Evolutionary conservation across 768 basidiomycete species (phyloP).

Genomic region (Heimioporus sp.): DNA sequence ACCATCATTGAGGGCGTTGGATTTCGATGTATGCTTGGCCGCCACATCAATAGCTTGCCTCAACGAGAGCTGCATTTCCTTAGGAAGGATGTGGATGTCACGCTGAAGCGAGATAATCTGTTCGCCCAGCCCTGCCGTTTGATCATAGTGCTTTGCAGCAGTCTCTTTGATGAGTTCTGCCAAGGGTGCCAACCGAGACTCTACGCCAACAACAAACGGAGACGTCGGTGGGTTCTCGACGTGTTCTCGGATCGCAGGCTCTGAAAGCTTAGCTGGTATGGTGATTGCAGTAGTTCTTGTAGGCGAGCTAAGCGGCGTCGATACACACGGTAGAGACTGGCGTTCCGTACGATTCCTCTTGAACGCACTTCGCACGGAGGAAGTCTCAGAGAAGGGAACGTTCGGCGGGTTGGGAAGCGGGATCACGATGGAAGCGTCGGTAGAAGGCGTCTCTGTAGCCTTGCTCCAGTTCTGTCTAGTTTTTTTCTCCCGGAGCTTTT

Average conservation of each 20-base stretch:
- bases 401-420: constrained; percentile 20
- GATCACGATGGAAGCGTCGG: constrained; percentile 24
- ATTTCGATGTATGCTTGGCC: constrained; percentile 1
- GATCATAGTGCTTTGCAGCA: constrained; percentile 36
- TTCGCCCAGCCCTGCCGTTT: constrained; percentile 32
- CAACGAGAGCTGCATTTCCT: constrained; percentile 22
- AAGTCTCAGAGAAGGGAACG: constrained; percentile 2
- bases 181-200: constrained; percentile 24
- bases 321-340: neutral
- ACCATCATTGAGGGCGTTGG: neutral
- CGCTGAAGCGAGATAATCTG: constrained; percentile 33
- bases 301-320: constrained; percentile 15
- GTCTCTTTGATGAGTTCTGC: constrained; percentile 34
- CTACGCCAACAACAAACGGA: constrained; percentile 6
- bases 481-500: constrained; percentile 19
- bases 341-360: constrained; percentile 2
- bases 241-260: constrained; percentile 19
- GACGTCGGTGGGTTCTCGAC: constrained; percentile 14
- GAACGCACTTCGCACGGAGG: constrained; percentile 26
- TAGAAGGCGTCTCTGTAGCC: constrained; percentile 12
- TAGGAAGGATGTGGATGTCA: constrained; percentile 29
- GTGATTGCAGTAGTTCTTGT: neutral
- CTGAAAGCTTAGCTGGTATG: constrained; percentile 19
- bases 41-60: constrained; percentile 2
- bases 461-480: neutral